Conservation (phyloP, 495 filamentous ascomycete species). For the Penicillium coffeae region DNA sequence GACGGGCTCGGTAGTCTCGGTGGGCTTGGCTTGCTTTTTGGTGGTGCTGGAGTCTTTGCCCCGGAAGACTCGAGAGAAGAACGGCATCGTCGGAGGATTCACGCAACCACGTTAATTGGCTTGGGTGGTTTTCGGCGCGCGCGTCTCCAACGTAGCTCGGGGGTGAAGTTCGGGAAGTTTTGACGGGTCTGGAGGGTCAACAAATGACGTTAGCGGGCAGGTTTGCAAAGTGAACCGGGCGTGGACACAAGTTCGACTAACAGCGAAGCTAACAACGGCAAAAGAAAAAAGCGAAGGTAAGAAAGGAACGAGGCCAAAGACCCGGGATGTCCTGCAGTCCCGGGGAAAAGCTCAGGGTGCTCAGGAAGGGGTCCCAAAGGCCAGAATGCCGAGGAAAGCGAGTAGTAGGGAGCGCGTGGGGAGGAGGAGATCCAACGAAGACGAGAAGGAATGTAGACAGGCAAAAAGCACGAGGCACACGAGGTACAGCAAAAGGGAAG, state of each 20-base stretch:
- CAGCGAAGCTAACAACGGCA: conserved; percentile 10
- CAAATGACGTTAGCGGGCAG: conserved; percentile 8
- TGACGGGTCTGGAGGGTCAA: conserved; percentile 15
- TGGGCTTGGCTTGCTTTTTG: conserved; percentile 56
- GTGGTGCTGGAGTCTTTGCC: conserved; percentile 60
- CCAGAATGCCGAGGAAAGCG: conserved; percentile 10
- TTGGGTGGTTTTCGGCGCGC: conserved; percentile 1
- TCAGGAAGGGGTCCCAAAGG: conserved; percentile 9
- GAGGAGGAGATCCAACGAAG: background rate
- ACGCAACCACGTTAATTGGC: conserved; percentile 6
- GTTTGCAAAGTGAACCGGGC: conserved; percentile 13
- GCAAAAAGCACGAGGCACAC: background rate
- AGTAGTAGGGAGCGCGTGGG: conserved; percentile 13
- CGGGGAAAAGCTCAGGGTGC: conserved; percentile 18
- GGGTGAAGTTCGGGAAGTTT: conserved; percentile 3
- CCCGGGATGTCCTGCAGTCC: conserved; percentile 41
- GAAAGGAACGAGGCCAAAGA: conserved; percentile 13
- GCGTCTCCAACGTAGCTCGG: conserved; percentile 1
- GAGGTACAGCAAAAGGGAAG: background rate
- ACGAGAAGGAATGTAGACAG: conserved; percentile 1
- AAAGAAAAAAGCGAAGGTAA: conserved; percentile 5
- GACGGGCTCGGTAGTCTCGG: conserved; percentile 40
- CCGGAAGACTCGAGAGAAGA: conserved; percentile 72
- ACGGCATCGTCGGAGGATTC: conserved; percentile 42
- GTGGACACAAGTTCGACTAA: conserved; percentile 11